These are phyloP conservation scores for Dimargaris xerosporica DNA, from an alignment of 192 early-diverging fungal genomes.

Conservation along the genomic window DNA sequence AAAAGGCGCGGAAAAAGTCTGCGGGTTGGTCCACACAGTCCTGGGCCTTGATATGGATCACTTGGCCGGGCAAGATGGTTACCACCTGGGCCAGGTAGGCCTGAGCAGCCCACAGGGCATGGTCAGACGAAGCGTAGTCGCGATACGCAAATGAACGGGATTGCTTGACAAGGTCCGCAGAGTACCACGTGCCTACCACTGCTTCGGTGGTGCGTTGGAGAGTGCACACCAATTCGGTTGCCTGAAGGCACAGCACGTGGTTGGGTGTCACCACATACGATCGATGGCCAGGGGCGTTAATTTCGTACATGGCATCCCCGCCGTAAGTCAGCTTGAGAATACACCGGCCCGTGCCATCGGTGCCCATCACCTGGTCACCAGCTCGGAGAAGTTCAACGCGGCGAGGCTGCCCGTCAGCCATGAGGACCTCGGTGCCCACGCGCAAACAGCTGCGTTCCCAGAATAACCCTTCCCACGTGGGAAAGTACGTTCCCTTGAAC, in stretches of 20 bases:
- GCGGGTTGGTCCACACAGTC: not conserved
- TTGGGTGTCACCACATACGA: conserved; percentile 17
- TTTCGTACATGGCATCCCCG: not conserved
- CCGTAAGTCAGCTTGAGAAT: conserved; percentile 14
- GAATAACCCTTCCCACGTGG: conserved; percentile 98
- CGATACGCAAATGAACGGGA: not conserved
- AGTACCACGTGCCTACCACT: not conserved
- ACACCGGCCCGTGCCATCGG: conserved; percentile 25
- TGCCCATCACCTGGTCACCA: conserved; percentile 28
- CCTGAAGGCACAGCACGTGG: conserved; percentile 14
- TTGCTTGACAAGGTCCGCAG: not conserved
- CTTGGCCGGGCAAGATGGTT: not conserved
- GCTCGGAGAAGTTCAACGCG: conserved; percentile 20
- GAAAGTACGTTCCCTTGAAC: conserved; percentile 96
- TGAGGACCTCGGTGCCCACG: conserved; percentile 19
- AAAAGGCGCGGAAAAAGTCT: not conserved
- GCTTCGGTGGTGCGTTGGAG: not conserved
- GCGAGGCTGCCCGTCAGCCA: conserved; percentile 19
- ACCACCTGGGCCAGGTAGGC: not conserved
- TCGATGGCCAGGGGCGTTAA: not conserved
- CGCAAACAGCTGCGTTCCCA: conserved; percentile 68
- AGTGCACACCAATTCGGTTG: not conserved
- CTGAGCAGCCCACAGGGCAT: not conserved
- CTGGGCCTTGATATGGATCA: not conserved
- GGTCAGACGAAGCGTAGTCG: not conserved